Percentiles rank a stretch among this genome's conserved stretches.
Evolutionary conservation across 2,329 filamentous ascomycete species (phyloP).

Genomic region (Nemania sp.): DNA sequence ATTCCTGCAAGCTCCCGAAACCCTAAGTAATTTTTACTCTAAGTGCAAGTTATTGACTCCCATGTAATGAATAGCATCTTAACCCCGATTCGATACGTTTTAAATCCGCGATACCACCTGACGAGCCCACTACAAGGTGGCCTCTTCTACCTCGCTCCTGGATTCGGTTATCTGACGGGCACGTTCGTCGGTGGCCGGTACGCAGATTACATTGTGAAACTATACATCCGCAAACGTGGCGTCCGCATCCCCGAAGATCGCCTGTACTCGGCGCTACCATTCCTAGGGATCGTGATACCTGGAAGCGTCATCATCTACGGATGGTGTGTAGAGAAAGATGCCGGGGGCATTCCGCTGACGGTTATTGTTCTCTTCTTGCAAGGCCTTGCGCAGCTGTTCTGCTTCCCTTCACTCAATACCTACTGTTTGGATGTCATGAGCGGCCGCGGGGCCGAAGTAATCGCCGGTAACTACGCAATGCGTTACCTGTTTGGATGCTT

Average conservation of each 20-base stretch:
- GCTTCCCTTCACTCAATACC: constrained; percentile 80
- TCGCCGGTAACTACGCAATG: constrained; percentile 83
- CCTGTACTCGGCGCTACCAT: constrained; percentile 69
- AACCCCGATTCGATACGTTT: constrained; percentile 73
- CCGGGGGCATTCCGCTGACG: constrained; percentile 69
- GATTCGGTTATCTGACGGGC: constrained; percentile 72
- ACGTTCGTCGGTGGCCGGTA: constrained; percentile 71
- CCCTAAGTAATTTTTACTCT: no score
- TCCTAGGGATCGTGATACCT: constrained; percentile 71
- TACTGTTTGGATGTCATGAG: constrained; percentile 89
- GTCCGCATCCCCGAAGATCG: constrained; percentile 76
- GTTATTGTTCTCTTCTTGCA: constrained; percentile 81
- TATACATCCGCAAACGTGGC: constrained; percentile 59
- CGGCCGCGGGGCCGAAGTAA: constrained; percentile 75
- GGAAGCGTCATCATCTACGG: constrained; percentile 74
- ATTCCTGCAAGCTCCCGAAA: no score
- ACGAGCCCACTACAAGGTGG: constrained; percentile 71
- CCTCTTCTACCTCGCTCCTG: constrained; percentile 77
- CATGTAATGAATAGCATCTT: no score
- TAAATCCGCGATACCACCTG: constrained; percentile 77
- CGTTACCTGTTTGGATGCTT: constrained; percentile 80
- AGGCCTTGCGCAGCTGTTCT: constrained; percentile 79
- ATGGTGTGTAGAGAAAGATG: constrained; percentile 62
- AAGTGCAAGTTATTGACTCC: no score
- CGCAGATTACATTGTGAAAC: constrained; percentile 56